Conservation (phyloP, 345 rosid genomes). For the Brassica cretica region DNA sequence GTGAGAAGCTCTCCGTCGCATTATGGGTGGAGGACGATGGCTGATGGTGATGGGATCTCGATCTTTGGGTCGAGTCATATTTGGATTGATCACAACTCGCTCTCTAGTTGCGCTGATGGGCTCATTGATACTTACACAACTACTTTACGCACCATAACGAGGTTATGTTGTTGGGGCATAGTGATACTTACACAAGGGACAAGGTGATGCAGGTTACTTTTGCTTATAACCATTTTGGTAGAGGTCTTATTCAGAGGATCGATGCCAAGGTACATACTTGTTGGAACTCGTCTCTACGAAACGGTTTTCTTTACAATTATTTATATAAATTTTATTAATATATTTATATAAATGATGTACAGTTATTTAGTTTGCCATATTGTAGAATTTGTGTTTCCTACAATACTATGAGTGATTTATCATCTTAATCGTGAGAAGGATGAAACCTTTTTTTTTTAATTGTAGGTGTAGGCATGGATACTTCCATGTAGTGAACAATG, state of each 20-base stretch:
- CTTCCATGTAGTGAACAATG: constrained; percentile 97
- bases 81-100: constrained; percentile 90
- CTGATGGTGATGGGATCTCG: constrained; percentile 80
- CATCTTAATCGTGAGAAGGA: background rate
- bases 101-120: constrained; percentile 82
- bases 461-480: constrained; percentile 95
- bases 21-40: constrained; percentile 80
- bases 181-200: constrained; percentile 89
- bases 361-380: background rate
- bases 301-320: too few species aligned
- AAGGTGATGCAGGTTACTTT: constrained; percentile 95
- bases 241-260: constrained; percentile 98
- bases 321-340: too few species aligned
- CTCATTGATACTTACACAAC: constrained; percentile 75
- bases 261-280: constrained; percentile 85
- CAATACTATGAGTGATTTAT: background rate
- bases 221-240: constrained; percentile 97
- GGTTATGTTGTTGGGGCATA: constrained; percentile 97
- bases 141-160: constrained; percentile 84
- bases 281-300: too few species aligned
- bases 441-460: background rate
- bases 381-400: background rate
- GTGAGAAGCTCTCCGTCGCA: constrained; percentile 82
- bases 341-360: too few species aligned
- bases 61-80: constrained; percentile 79